Evolutionary conservation across 306 rosid species (phyloP), one percentile per base, ranked within the genome.

Genomic region (cucumber (Cucumis sativus)): DNA sequence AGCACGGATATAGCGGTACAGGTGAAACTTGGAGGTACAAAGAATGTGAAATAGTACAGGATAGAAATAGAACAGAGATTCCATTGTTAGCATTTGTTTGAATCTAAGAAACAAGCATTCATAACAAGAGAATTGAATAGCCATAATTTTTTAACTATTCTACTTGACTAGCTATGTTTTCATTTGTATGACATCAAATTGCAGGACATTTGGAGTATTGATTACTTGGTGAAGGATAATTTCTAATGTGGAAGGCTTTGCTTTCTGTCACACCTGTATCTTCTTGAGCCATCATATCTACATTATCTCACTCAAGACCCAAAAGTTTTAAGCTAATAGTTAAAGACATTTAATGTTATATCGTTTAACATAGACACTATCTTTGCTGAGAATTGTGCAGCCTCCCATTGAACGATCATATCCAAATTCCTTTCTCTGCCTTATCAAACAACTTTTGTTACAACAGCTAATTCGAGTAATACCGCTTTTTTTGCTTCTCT

Each of bases 361-460:
- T 33, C 37, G 5, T 33, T 33, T 33, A 33, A 33, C 37, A 33
- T 13, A 14, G 20, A 52, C n/a, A 16, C n/a, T 52, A 1, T 52
- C n/a, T 5, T 1, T 52, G 71, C 49, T 7, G 23, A 23, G 49
- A 64, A 64, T 64, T 8, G 25, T 37, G 49, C 17, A 2, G 45
- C 25, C 71, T 33, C 49, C 71, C 47, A 74, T 84, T 6, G 82
- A 82, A 79, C 79, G 84, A 45, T 73, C 39, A 59, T 60, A 82
- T 45, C 75, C 88, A 30, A 86, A 86, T 75, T 86, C 86, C 86
- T 70, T 83, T 83, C 30, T 80, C 81, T 37, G 65, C 85, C 39
- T 73, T 79, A 23, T 74, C 54, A 2, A 84, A 74, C 52, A 82
- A 78, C 5, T 68, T 51, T 65, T 82, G 71, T 18, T 82, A 87